Conservation (phyloP, 192 early-diverging fungal species). For the Cladochytrium replicatum region DNA sequence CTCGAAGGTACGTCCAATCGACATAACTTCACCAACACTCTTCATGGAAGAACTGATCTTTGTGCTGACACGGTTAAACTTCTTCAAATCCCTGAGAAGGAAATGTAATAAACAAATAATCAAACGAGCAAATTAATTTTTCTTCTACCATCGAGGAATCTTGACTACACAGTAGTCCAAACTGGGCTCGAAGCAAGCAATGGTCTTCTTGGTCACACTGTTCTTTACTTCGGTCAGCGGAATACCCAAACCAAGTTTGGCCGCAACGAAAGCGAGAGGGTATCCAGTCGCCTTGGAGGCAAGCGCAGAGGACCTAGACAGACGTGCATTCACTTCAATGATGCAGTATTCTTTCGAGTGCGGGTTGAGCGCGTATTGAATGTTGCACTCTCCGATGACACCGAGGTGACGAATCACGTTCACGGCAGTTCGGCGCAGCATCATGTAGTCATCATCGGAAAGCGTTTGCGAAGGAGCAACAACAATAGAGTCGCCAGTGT, state of each 20-base stretch:
- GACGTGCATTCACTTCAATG: constrained; percentile 97
- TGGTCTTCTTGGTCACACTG: constrained; percentile 89
- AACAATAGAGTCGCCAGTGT: constrained; percentile 99
- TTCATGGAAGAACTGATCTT: constrained; percentile 92
- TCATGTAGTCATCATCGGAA: constrained; percentile 96
- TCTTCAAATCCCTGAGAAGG: constrained; percentile 80
- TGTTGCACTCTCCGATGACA: constrained; percentile 99
- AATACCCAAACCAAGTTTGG: constrained; percentile 89
- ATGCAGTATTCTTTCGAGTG: constrained; percentile 90
- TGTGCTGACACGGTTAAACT: constrained; percentile 89
- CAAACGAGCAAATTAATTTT: background rate
- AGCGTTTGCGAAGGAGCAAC: constrained; percentile 96
- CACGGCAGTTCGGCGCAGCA: constrained; percentile 91
- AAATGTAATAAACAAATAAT: constrained; percentile 3
- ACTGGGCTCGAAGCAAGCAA: constrained; percentile 94
- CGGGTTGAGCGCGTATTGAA: constrained; percentile 97
- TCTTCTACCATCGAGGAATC: constrained; percentile 41
- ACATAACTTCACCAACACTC: constrained; percentile 96
- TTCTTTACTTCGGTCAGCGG: constrained; percentile 91
- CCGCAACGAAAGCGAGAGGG: constrained; percentile 95
- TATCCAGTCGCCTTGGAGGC: constrained; percentile 98
- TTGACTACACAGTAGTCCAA: constrained; percentile 74
- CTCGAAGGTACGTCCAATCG: constrained; percentile 93
- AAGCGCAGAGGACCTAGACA: constrained; percentile 84
- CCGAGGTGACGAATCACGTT: constrained; percentile 96